These are phyloP conservation scores for Anthracocystis walkeri DNA, from an alignment of 1,284 basidiomycete species.

Conservation along the genomic window DNA sequence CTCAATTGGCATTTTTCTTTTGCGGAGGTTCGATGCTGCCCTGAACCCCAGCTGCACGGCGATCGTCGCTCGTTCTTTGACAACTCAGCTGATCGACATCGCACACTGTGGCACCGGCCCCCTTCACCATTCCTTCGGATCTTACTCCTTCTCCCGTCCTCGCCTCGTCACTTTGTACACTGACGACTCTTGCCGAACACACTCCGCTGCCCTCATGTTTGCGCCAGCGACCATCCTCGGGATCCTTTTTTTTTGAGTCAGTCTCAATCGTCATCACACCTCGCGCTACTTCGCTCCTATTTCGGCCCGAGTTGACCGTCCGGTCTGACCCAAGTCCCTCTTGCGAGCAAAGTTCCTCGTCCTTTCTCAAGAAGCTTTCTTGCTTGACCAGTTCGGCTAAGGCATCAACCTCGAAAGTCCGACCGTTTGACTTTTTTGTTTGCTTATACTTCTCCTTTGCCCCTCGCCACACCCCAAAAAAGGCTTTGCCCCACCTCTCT, in stretches of 20 bases:
- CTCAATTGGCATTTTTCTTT: not conserved
- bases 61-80: constrained; percentile 19
- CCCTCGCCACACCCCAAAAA: not conserved
- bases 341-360: constrained; percentile 27
- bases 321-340: not conserved
- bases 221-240: not conserved
- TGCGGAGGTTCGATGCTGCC: not conserved
- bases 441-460: not conserved
- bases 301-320: constrained; percentile 20
- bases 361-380: constrained; percentile 17
- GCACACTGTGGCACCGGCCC: not conserved
- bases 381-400: constrained; percentile 31
- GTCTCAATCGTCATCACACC: not conserved
- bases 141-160: not conserved
- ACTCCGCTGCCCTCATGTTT: not conserved
- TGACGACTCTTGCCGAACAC: not conserved
- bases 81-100: constrained; percentile 47
- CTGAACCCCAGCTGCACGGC: constrained; percentile 9
- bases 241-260: not conserved
- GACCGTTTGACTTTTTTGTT: constrained; percentile 8
- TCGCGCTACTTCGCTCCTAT: not conserved
- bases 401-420: constrained; percentile 11
- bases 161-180: no score
- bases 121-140: not conserved
- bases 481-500: not conserved